A percentile compares a stretch with the other conserved stretches of the same genome.
Evolutionary conservation across 2,329 filamentous ascomycete species (phyloP).

Genomic region (Aspergillus pseudotamarii): DNA sequence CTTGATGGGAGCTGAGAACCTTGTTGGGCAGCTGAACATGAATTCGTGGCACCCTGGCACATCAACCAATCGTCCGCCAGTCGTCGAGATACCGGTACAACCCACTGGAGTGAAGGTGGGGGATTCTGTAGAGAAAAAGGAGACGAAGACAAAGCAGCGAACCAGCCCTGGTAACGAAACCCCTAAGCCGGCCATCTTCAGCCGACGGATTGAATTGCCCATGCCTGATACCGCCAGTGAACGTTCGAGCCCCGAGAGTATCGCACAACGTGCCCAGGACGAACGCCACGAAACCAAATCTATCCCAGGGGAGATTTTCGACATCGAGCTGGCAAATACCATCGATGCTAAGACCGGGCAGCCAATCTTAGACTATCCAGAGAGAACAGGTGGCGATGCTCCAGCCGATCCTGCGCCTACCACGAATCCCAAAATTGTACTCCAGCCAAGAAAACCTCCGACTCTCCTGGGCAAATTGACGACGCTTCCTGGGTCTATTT

Average conservation of each 20-base stretch:
- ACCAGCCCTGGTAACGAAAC: slow-evolving; percentile 29
- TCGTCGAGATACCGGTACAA: slow-evolving; percentile 35
- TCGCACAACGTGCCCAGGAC: slow-evolving; percentile 14
- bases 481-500: slow-evolving; percentile 66
- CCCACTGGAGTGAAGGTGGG: slow-evolving; percentile 33
- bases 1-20: slow-evolving; percentile 51
- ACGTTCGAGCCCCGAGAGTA: slow-evolving; percentile 30
- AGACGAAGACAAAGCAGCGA: slow-evolving; percentile 14
- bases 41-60: slow-evolving; percentile 43
- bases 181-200: slow-evolving; percentile 36
- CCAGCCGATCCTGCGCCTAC: slow-evolving; percentile 13
- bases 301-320: slow-evolving; percentile 23
- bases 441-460: slow-evolving; percentile 37
- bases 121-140: slow-evolving; percentile 26
- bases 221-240: slow-evolving; percentile 44
- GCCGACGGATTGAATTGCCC: slow-evolving; percentile 42
- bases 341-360: slow-evolving; percentile 48
- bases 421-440: slow-evolving; percentile 12
- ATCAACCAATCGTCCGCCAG: slow-evolving; percentile 33
- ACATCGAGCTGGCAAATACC: slow-evolving; percentile 43
- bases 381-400: slow-evolving; percentile 20
- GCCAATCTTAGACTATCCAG: slow-evolving; percentile 29
- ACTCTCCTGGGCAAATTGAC: slow-evolving; percentile 65
- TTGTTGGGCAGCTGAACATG: slow-evolving; percentile 53
- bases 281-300: slow-evolving; percentile 11